These are phyloP conservation scores for Colletotrichum zoysiae DNA, from an alignment of 2,329 filamentous ascomycete genomes.

Conservation along the genomic window DNA sequence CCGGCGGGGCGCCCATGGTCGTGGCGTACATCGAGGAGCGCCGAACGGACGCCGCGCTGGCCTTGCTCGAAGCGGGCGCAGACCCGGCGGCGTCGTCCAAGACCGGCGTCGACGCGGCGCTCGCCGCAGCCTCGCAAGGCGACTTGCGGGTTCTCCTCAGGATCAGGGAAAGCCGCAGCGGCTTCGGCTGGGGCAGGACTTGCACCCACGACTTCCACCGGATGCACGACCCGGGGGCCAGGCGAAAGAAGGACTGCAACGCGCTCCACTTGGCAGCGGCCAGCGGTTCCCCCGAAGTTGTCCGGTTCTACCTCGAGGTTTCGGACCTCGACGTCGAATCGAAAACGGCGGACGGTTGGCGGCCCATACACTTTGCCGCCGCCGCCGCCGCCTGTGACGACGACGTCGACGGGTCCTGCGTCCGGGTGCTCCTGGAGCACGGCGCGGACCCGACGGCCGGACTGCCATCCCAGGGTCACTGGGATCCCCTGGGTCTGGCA, in stretches of 20 bases:
- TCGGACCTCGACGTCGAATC: constrained; percentile 12
- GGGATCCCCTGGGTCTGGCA: constrained; percentile 9
- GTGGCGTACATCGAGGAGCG: constrained; percentile 5
- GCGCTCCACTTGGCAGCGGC: constrained; percentile 25
- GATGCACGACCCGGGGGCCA: not conserved
- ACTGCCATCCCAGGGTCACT: not conserved
- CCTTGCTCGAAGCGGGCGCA: constrained; percentile 11
- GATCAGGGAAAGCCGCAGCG: not conserved
- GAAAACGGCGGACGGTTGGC: constrained; percentile 8
- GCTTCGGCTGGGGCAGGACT: not conserved
- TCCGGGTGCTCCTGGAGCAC: constrained; percentile 15
- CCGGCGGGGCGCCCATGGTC: not conserved
- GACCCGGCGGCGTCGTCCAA: constrained; percentile 3
- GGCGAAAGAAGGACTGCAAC: not conserved
- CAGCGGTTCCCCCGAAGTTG: not conserved
- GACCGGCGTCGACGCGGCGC: constrained; percentile 9
- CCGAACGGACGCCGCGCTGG: not conserved
- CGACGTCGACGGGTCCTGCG: not conserved
- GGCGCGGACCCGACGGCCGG: constrained; percentile 16
- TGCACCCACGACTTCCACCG: not conserved
- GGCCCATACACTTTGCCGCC: constrained; percentile 26
- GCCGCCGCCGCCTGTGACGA: not conserved
- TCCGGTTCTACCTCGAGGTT: not conserved
- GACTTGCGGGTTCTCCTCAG: not conserved
- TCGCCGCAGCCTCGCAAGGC: constrained; percentile 7